These are phyloP conservation scores for Anastatica hierochuntica DNA, from an alignment of 345 rosid species.

Conservation along the genomic window DNA sequence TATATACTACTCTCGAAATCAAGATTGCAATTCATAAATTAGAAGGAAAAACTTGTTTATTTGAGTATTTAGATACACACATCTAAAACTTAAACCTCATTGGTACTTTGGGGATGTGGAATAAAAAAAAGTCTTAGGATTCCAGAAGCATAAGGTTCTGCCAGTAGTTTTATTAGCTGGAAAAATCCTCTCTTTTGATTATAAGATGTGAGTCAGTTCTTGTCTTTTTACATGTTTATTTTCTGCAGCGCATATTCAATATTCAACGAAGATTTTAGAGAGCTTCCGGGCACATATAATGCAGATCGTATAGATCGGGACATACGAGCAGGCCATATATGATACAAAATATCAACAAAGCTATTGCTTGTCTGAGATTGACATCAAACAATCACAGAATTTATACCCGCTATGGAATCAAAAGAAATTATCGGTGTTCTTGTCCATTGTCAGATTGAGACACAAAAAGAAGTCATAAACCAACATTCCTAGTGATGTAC, in stretches of 20 bases:
- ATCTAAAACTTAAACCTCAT: too few species aligned
- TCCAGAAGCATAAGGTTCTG: too few species aligned
- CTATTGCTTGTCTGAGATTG: too few species aligned
- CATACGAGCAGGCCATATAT: constrained; percentile 64
- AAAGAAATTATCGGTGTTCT: not conserved
- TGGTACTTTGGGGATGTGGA: too few species aligned
- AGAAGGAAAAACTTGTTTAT: too few species aligned
- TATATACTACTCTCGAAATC: too few species aligned
- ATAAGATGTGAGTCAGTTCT: constrained; percentile 17
- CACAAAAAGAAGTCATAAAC: constrained; percentile 6
- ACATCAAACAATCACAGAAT: too few species aligned
- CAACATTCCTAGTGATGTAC: constrained; percentile 13
- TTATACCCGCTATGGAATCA: constrained; percentile 10
- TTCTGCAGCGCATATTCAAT: constrained; percentile 70
- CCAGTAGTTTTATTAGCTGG: too few species aligned
- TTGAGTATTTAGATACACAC: too few species aligned
- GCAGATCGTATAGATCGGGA: constrained; percentile 78
- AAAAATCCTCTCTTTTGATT: constrained; percentile 2
- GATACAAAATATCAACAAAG: too few species aligned
- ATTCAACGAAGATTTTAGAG: constrained; percentile 84
- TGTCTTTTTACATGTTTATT: constrained; percentile 5
- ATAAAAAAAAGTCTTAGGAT: too few species aligned
- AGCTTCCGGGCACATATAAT: constrained; percentile 85
- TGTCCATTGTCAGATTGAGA: constrained; percentile 14
- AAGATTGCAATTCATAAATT: too few species aligned